phyloP scores from a whole-genome alignment of 768 basidiomycete genomes.

The Suillus ampliporus region DNA sequence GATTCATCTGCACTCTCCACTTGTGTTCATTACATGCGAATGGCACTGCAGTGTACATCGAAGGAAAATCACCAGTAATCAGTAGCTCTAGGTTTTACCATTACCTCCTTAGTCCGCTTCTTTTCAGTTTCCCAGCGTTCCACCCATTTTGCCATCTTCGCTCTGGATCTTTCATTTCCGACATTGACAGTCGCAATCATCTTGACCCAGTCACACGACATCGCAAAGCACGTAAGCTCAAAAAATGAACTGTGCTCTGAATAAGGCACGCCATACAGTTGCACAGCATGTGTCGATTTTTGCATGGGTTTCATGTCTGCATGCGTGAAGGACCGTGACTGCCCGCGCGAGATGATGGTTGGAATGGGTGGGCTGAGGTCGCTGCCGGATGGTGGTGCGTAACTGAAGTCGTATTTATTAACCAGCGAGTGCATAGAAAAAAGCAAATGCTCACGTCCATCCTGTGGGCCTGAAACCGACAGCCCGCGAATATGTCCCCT shows the following conservation, averaged over 20 bases:
- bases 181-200: constrained; percentile 98
- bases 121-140: constrained; percentile 88
- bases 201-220: constrained; percentile 82
- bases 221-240: constrained; percentile 93
- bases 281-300: constrained; percentile 71
- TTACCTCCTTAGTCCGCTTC: constrained; percentile 50
- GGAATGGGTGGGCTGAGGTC: constrained; percentile 68
- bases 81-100: constrained; percentile 43
- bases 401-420: constrained; percentile 46
- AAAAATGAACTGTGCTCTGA: constrained; percentile 97
- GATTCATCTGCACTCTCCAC: constrained; percentile 6
- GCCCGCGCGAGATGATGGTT: constrained; percentile 69
- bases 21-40: not conserved
- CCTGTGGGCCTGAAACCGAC: constrained; percentile 94
- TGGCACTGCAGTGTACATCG: not conserved
- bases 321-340: constrained; percentile 71
- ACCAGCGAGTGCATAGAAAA: not conserved
- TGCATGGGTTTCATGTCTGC: constrained; percentile 69
- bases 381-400: constrained; percentile 66
- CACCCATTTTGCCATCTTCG: constrained; percentile 91
- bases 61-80: constrained; percentile 51
- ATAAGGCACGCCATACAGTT: constrained; percentile 87
- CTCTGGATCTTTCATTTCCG: constrained; percentile 70
- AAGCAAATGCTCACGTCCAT: constrained; percentile 76
- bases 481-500: constrained; percentile 69